Evolutionary conservation across 108 stramenopile genomes (phyloP).

Genomic region (Pseudonitzschia multiseries): DNA sequence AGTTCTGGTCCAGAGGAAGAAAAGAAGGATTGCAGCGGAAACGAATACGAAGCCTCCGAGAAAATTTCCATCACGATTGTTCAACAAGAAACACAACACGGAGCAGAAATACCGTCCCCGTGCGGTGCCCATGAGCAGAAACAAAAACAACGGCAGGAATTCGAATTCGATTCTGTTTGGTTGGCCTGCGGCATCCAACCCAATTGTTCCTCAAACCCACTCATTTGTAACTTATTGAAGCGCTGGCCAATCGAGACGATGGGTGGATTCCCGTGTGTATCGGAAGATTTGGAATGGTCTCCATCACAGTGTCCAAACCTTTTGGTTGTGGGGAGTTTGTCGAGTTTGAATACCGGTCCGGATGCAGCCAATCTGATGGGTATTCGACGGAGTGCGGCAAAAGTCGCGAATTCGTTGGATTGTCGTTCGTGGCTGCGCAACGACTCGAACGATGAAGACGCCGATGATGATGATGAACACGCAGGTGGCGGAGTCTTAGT

Average conservation of each 20-base stretch:
- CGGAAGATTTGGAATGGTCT: conserved; percentile 56
- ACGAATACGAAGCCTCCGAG: too few relatives aligned
- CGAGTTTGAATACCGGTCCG: conserved; percentile 58
- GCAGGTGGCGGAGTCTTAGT: not conserved
- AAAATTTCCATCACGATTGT: not conserved
- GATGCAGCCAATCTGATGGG: conserved; percentile 77
- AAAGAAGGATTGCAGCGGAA: too few relatives aligned
- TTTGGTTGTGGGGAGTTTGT: conserved; percentile 60
- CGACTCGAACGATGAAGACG: not conserved
- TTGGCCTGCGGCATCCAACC: conserved; percentile 64
- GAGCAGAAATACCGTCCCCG: not conserved
- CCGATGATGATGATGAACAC: not conserved
- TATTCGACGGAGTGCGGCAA: conserved; percentile 55
- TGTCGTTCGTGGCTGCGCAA: conserved; percentile 47
- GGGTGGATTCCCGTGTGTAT: conserved; percentile 58
- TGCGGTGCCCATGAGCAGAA: not conserved
- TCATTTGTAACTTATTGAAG: conserved; percentile 26
- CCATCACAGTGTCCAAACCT: conserved; percentile 15
- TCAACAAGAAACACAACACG: not conserved
- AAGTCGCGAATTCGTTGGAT: conserved; percentile 50
- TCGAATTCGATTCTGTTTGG: conserved; percentile 2
- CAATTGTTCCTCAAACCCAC: conserved; percentile 36
- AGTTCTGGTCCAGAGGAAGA: too few relatives aligned
- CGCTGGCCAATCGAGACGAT: conserved; percentile 33
- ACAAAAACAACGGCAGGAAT: not conserved